Evolutionary conservation across 768 basidiomycete genomes (phyloP).

Genomic region (Hypholoma fasciculare): DNA sequence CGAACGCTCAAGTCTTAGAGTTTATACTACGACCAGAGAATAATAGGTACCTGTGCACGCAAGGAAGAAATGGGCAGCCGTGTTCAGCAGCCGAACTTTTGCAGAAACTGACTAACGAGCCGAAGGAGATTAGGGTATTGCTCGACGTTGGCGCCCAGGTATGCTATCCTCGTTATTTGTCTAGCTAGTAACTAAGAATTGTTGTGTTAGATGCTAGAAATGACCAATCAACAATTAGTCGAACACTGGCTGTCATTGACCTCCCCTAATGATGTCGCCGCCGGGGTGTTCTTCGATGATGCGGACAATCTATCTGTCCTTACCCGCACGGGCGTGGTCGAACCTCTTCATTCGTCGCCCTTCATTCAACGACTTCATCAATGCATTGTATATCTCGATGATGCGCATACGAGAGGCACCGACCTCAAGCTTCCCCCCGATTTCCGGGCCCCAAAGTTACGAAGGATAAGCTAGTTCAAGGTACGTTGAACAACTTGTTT

Average conservation of each 20-base stretch:
- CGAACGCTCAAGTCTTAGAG: conserved; percentile 46
- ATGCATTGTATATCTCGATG: conserved; percentile 52
- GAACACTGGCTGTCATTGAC: conserved; percentile 37
- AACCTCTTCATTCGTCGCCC: conserved; percentile 36
- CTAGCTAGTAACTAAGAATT: neutral
- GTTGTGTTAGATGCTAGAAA: conserved; percentile 37
- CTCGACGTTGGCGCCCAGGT: conserved; percentile 58
- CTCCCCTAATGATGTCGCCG: conserved; percentile 25
- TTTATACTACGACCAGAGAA: conserved; percentile 43
- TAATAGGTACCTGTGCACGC: conserved; percentile 29
- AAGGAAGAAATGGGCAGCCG: conserved; percentile 17
- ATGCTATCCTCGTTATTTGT: neutral
- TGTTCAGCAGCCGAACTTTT: conserved; percentile 28
- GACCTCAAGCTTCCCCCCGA: conserved; percentile 47
- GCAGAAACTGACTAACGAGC: conserved; percentile 29
- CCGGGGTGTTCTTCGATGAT: conserved; percentile 44
- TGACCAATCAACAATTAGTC: conserved; percentile 42
- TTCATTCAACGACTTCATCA: conserved; percentile 33
- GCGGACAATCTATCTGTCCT: conserved; percentile 36
- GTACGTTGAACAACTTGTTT: conserved; percentile 21
- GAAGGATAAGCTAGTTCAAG: conserved; percentile 54
- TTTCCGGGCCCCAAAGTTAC: conserved; percentile 46
- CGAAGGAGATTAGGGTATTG: conserved; percentile 43
- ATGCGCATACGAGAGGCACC: conserved; percentile 53
- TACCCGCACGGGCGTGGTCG: conserved; percentile 32